Percentiles rank a stretch among this genome's conserved stretches.
These are phyloP conservation scores for Macaranga tanarius DNA, from an alignment of 441 rosid species.

Conservation along the genomic window DNA sequence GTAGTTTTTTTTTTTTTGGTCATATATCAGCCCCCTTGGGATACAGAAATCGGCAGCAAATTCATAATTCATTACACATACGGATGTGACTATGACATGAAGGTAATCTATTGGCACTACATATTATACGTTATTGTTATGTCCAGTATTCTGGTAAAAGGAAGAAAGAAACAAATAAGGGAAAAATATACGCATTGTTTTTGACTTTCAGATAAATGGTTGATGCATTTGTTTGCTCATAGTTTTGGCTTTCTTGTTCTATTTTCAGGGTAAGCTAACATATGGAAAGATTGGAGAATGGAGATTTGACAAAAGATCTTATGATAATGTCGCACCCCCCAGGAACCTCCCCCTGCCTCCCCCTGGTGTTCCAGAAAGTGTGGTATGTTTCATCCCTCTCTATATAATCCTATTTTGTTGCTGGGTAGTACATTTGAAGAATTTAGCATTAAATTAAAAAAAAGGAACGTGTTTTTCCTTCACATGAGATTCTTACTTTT, in stretches of 20 bases:
- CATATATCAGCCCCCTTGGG: slow-evolving; percentile 90
- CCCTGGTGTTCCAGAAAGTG: slow-evolving; percentile 84
- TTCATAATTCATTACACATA: slow-evolving; percentile 91
- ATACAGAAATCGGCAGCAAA: slow-evolving; percentile 73
- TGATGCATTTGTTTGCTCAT: background rate
- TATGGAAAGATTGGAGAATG: slow-evolving; percentile 94
- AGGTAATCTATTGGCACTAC: slow-evolving; percentile 47
- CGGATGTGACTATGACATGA: slow-evolving; percentile 86
- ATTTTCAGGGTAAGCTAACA: slow-evolving; percentile 70
- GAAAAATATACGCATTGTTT: slow-evolving; percentile 11
- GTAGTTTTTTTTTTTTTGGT: slow-evolving; percentile 20
- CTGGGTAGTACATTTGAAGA: background rate
- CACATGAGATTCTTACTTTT: background rate
- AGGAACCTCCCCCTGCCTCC: slow-evolving; percentile 92
- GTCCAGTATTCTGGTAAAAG: background rate
- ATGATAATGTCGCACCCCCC: slow-evolving; percentile 56
- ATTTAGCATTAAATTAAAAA: background rate
- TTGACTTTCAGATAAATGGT: background rate
- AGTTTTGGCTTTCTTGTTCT: background rate
- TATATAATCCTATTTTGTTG: background rate
- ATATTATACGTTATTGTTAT: background rate
- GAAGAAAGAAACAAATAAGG: background rate
- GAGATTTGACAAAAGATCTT: slow-evolving; percentile 97
- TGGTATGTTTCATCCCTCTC: slow-evolving; percentile 55
- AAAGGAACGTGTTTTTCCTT: too few species aligned